Evolutionary conservation across 2,329 filamentous ascomycete genomes (phyloP), one percentile per base, ranked within the genome.

Genomic region (Cladosporium sp.): DNA sequence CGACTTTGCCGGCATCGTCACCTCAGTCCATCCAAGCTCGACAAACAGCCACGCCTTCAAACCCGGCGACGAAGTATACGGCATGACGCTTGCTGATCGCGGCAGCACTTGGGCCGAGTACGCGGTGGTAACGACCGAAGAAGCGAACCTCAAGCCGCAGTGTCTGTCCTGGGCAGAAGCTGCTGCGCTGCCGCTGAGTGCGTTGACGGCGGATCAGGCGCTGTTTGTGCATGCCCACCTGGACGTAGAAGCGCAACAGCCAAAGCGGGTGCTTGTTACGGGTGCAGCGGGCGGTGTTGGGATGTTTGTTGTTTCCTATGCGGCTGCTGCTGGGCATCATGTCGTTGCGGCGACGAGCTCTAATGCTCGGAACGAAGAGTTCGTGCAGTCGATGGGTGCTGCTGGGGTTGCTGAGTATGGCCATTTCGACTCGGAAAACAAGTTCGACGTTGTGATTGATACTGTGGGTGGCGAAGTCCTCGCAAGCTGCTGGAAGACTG

Each of bases 241-340:
- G 5, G 26, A 21, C 7, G 39, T 30, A 18, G 7, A 21, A 32
- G 57, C 23, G 3, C 32, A 30, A 6, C 57, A n/a, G 39, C 1
- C 7, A 11, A 67, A 74, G 26, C 66, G 76, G 1, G 74, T 82
- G n/a, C 71, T 82, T 14, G 68, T 82, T 62, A 79, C 79, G 2
- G 80, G 75, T 2, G 79, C 78, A 0, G 73, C 74, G 0, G 79
- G 79, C 10, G 76, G 76, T 6, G 79, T 82, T 6, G 80, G 80
- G 16, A 73, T 74, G 34, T 81, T 77, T 75, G 74, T 77, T 1
- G 75, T 81, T 18, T 78, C 80, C 70, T 72, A 81, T 23, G 79
- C 79, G 0, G 70, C 72, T 10, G 67, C 73, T 16, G 75, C 75
- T 0, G 79, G 79, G 2, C 77, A 75, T 1, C 72, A 74, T 2